phyloP scores from a whole-genome alignment of 257 asterid species.

The Lantana camara region DNA sequence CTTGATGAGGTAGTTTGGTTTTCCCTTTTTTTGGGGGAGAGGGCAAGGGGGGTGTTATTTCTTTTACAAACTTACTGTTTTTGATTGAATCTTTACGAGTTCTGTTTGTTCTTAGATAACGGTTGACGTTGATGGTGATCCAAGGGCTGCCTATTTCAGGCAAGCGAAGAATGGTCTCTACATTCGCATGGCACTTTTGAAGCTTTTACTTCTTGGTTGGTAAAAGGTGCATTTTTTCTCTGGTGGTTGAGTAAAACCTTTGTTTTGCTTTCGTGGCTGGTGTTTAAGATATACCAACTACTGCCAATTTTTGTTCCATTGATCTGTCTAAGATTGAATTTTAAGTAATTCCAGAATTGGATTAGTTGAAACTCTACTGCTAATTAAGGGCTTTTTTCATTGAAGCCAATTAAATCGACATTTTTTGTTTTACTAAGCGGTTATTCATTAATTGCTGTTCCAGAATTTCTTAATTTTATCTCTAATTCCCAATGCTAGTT shows the following conservation, averaged over 20 bases:
- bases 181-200: conserved; percentile 84
- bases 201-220: conserved; percentile 90
- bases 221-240: conserved; percentile 23
- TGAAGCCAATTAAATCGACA: not conserved
- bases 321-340: not conserved
- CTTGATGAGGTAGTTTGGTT: conserved; percentile 72
- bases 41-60: no score
- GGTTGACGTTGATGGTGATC: conserved; percentile 75
- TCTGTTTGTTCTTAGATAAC: conserved; percentile 47
- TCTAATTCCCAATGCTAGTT: no score
- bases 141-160: conserved; percentile 83
- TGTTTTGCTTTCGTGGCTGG: not conserved
- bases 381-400: not conserved
- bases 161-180: conserved; percentile 88
- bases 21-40: not conserved
- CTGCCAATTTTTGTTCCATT: not conserved
- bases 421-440: not conserved
- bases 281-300: not conserved
- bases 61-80: not conserved
- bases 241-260: not conserved
- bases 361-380: not conserved
- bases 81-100: not conserved
- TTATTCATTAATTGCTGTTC: not conserved
- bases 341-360: not conserved
- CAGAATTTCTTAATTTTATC: no score